These are phyloP conservation scores for Scutellospora calospora DNA, from an alignment of 371 early-diverging fungal genomes.

Conservation along the genomic window DNA sequence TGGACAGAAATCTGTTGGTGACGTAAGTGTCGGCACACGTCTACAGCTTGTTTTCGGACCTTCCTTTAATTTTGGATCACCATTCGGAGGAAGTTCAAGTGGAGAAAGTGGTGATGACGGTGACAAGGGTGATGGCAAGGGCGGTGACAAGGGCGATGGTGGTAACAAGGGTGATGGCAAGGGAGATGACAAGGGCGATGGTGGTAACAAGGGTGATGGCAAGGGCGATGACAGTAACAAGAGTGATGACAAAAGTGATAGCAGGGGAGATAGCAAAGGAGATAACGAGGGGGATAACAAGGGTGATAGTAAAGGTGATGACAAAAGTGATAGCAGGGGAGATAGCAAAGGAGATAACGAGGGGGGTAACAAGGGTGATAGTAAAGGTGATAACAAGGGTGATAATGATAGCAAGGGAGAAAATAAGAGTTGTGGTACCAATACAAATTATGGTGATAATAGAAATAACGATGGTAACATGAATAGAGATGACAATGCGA, in stretches of 20 bases:
- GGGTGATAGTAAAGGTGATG: neutral
- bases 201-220: neutral
- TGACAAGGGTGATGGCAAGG: neutral
- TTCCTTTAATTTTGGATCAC: constrained; percentile 20
- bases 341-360: neutral
- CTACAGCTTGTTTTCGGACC: constrained; percentile 32
- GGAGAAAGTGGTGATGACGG: neutral
- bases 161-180: neutral
- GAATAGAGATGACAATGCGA: too few species aligned
- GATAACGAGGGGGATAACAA: neutral
- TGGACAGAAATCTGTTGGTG: constrained; percentile 21
- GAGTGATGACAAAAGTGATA: neutral
- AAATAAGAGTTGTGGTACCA: neutral
- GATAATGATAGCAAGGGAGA: neutral
- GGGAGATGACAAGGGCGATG: neutral
- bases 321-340: neutral
- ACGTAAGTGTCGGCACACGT: constrained; percentile 37
- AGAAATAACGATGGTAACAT: too few species aligned
- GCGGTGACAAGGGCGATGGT: neutral
- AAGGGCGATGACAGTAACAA: neutral
- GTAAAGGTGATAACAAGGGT: neutral
- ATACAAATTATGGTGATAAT: neutral
- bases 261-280: neutral
- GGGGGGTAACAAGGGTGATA: neutral
- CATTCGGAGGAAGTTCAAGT: constrained; percentile 12